Evolutionary conservation across 2,329 filamentous ascomycete genomes (phyloP).

Genomic region (Fusarium haematococcum): DNA sequence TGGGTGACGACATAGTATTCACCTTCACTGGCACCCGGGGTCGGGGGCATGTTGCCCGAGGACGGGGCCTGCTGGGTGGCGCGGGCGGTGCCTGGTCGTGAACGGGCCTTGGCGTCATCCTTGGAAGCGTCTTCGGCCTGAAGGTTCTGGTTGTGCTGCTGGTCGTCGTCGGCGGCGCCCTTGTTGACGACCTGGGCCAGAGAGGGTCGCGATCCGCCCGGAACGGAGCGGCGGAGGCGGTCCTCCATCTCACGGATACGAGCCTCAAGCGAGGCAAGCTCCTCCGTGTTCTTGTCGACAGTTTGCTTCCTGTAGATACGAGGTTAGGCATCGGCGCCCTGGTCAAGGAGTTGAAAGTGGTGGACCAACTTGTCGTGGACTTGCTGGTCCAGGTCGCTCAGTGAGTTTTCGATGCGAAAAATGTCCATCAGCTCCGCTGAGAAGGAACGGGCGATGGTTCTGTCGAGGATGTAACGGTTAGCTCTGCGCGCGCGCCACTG

Average conservation of each 20-base stretch:
- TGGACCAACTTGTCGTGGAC: constrained; percentile 82
- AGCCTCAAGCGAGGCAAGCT: constrained; percentile 88
- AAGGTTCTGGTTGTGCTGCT: constrained; percentile 27
- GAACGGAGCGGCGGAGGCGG: constrained; percentile 66
- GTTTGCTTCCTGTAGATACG: constrained; percentile 76
- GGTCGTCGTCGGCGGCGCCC: constrained; percentile 21
- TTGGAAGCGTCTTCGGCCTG: constrained; percentile 36
- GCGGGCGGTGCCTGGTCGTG: constrained; percentile 67
- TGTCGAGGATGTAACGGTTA: constrained; percentile 51
- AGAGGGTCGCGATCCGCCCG: constrained; percentile 32
- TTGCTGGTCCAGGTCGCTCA: constrained; percentile 79
- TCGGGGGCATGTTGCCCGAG: constrained; percentile 69
- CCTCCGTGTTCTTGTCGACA: constrained; percentile 78
- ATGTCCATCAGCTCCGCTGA: constrained; percentile 87
- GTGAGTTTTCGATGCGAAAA: constrained; percentile 85
- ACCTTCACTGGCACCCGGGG: constrained; percentile 72
- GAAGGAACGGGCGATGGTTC: constrained; percentile 89
- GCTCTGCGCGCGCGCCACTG: constrained; percentile 27
- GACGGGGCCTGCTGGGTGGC: constrained; percentile 64
- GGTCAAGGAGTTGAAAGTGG: not conserved
- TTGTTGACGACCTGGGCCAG: constrained; percentile 30
- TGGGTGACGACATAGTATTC: constrained; percentile 60
- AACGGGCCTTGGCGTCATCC: constrained; percentile 55
- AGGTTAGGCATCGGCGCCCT: constrained; percentile 8
- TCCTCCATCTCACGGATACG: constrained; percentile 88